Evolutionary conservation across 306 rosid species (phyloP).

Genomic region (Carpinus fangiana): DNA sequence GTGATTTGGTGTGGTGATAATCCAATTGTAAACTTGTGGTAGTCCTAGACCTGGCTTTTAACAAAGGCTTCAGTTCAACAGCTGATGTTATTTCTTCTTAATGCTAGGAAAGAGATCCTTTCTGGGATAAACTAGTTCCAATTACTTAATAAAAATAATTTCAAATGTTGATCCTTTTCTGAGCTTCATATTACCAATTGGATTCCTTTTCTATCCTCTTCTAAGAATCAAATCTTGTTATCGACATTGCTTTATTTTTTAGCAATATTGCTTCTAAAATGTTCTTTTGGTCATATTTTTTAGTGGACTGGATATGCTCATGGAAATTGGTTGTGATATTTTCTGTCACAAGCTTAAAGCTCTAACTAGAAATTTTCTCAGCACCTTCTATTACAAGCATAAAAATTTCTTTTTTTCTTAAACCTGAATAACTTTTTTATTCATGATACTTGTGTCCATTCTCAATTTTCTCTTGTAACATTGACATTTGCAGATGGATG

Average conservation of each 20-base stretch:
- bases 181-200: not conserved
- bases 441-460: not conserved
- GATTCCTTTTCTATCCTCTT: not conserved
- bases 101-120: not conserved
- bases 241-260: not conserved
- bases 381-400: not conserved
- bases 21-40: not conserved
- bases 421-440: not conserved
- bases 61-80: not conserved
- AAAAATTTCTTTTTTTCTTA: not conserved
- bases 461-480: not conserved
- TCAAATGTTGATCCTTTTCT: not conserved
- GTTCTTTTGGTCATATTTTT: not conserved
- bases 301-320: not conserved
- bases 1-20: not conserved
- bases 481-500: constrained; percentile 66
- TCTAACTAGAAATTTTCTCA: not conserved
- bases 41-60: not conserved
- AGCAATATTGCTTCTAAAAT: not conserved
- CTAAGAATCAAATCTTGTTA: not conserved
- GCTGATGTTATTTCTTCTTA: not conserved
- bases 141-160: not conserved
- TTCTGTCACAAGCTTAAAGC: not conserved
- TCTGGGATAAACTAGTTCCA: not conserved
- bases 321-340: not conserved